Conservation (phyloP, 2,329 filamentous ascomycete species). For the Aspergillus sclerotialis region DNA sequence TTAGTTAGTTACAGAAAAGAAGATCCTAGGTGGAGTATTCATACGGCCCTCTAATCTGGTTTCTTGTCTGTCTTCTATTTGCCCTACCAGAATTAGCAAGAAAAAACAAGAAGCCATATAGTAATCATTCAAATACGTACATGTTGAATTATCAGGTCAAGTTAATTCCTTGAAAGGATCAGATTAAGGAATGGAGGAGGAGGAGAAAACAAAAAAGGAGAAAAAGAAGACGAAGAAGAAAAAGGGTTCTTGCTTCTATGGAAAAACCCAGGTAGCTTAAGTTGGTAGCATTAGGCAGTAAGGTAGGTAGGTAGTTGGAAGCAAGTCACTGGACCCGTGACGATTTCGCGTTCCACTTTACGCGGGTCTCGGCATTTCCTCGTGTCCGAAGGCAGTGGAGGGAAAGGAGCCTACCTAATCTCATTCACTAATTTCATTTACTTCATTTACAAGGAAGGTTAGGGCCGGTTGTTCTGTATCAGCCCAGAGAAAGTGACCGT, state of each 20-base stretch:
- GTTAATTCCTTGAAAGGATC: not conserved
- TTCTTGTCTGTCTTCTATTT: conserved; percentile 23
- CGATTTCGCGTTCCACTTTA: conserved; percentile 38
- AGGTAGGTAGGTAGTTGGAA: conserved; percentile 1
- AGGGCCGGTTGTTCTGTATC: too few relatives aligned
- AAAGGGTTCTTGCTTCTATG: too few relatives aligned
- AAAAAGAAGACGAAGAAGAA: not conserved
- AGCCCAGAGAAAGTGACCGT: too few relatives aligned
- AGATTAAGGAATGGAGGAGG: too few relatives aligned
- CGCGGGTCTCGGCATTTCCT: conserved; percentile 19
- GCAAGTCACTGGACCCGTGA: conserved; percentile 28
- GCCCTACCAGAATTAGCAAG: conserved; percentile 15
- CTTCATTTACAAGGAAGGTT: too few relatives aligned
- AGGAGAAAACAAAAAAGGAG: too few relatives aligned
- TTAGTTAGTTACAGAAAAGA: conserved; percentile 11
- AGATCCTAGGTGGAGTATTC: conserved; percentile 13
- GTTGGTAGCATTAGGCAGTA: too few relatives aligned
- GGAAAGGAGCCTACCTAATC: too few relatives aligned
- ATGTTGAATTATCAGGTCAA: conserved; percentile 8
- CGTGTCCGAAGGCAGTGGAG: conserved; percentile 4
- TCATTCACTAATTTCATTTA: too few relatives aligned
- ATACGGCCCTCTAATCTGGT: conserved; percentile 40
- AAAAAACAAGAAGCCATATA: not conserved
- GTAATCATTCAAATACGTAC: conserved; percentile 6
- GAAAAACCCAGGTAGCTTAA: too few relatives aligned